Conservation (phyloP, 768 basidiomycete species). For the Kwoniella pini region DNA sequence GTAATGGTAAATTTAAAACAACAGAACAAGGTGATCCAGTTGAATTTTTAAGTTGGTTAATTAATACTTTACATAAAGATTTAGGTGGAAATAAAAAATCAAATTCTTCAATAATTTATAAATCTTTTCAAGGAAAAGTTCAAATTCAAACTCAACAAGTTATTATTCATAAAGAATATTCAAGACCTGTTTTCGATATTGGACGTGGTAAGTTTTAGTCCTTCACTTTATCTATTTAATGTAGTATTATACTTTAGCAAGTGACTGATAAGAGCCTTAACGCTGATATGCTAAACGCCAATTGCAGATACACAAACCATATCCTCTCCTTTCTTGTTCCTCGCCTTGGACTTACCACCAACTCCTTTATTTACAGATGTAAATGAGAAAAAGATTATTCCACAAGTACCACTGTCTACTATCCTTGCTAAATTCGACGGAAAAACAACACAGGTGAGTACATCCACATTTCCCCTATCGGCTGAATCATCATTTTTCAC, state of each 20-base stretch:
- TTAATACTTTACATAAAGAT: constrained; percentile 90
- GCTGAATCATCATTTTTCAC: too few species aligned
- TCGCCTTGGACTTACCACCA: constrained; percentile 92
- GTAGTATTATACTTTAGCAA: too few species aligned
- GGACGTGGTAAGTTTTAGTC: constrained; percentile 76
- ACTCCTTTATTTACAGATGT: constrained; percentile 97
- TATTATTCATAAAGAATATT: constrained; percentile 73
- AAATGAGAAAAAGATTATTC: constrained; percentile 97
- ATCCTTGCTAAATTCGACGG: constrained; percentile 95
- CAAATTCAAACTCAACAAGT: constrained; percentile 92
- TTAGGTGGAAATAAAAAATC: constrained; percentile 90
- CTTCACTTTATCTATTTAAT: too few species aligned
- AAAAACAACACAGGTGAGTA: constrained; percentile 74
- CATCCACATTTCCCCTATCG: too few species aligned
- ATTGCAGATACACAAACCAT: constrained; percentile 82
- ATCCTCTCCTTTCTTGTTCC: constrained; percentile 88
- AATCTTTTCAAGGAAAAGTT: constrained; percentile 90
- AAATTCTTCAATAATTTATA: constrained; percentile 88
- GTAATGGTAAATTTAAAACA: constrained; percentile 84
- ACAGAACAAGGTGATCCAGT: constrained; percentile 95
- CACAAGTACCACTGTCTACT: constrained; percentile 88
- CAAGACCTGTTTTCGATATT: constrained; percentile 89
- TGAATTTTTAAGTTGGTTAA: constrained; percentile 92
- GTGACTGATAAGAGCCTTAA: too few species aligned
- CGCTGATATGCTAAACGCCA: too few species aligned